Evolutionary conservation across 305 asterid genomes (phyloP), one percentile per base, ranked within the genome.

Genomic region (Fraxinus platypoda): DNA sequence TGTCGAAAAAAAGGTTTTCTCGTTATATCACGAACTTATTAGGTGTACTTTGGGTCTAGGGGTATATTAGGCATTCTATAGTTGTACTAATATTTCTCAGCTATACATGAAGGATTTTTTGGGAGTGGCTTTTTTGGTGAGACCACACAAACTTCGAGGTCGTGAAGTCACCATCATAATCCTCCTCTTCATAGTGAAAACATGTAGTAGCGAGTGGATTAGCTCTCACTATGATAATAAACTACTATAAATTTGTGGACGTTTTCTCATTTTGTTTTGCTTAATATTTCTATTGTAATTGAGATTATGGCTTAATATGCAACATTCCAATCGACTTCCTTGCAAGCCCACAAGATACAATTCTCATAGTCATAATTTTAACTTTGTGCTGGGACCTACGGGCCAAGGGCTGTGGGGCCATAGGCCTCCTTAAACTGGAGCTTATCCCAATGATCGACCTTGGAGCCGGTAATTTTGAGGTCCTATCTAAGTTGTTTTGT

Each of bases 1-100:
- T 93, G 83, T 28, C 66, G 46, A 28, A n/a, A 17, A 17, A 19
- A 12, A 71, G 17, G 4, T 54, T 21, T 6, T 19, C 66, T 54
- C 12, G 12, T 54, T 54, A 54, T n/a, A n/a, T 54, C 66, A 1
- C 12, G 11, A 54, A 54, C 8, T 54, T 54, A 54, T 54, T 54
- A n/a, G 11, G 64, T 54, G 64, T 54, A n/a, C 25, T 54, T 54
- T 54, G 25, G 25, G 25, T 54, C 64, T n/a, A n/a, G 2, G 25
- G 25, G 8, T 54, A 54, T 54, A 54, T n/a, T 54, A 54, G 25
- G 25, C 25, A n/a, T 54, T 54, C 64, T 54, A 54, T n/a, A 54
- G 25, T 49, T 4, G 23, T n/a, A 49, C 23, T 49, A 49, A 49
- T 49, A 49, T 49, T 15, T 49, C 19, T 49, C n/a, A n/a, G n/a